Evolutionary conservation across 352 stramenopile species (phyloP).

Genomic region (Globisporangium mamillatum): DNA sequence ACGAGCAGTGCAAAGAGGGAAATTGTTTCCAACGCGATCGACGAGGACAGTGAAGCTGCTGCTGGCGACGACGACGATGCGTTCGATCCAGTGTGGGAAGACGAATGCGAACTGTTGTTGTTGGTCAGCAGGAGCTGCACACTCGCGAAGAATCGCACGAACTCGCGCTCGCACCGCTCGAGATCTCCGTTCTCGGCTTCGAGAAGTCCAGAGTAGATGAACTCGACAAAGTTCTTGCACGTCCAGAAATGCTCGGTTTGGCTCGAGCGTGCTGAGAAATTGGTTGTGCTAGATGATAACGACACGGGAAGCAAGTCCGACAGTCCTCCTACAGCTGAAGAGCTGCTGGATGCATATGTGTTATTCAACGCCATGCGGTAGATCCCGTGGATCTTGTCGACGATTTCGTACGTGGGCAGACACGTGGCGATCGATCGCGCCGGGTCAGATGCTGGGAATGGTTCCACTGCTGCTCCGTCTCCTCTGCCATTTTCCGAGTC

Average conservation of each 20-base stretch:
- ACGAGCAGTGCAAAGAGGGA: conserved; percentile 30
- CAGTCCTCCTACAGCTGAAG: neutral
- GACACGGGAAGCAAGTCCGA: conserved; percentile 5
- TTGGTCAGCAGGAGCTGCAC: conserved; percentile 28
- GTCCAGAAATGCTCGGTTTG: conserved; percentile 18
- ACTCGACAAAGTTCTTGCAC: conserved; percentile 29
- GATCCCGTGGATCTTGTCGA: conserved; percentile 32
- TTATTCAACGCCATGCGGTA: conserved; percentile 26
- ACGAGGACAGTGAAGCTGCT: neutral
- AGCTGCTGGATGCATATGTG: neutral
- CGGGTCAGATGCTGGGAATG: conserved; percentile 17
- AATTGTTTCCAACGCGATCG: conserved; percentile 16
- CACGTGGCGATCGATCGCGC: conserved; percentile 22
- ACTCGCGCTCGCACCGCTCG: conserved; percentile 25
- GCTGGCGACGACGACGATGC: neutral
- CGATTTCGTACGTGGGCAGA: conserved; percentile 31
- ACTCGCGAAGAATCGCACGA: conserved; percentile 37
- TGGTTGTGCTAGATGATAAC: neutral
- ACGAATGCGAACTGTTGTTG: conserved; percentile 13
- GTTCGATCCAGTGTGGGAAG: neutral
- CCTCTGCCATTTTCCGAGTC: neutral
- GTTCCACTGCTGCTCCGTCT: conserved; percentile 11
- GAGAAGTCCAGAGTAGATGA: conserved; percentile 31
- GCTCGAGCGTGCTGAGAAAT: neutral
- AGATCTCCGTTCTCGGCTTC: conserved; percentile 25